phyloP scores from a whole-genome alignment of 192 early-diverging fungal species.

The Entomortierella beljakovae region DNA sequence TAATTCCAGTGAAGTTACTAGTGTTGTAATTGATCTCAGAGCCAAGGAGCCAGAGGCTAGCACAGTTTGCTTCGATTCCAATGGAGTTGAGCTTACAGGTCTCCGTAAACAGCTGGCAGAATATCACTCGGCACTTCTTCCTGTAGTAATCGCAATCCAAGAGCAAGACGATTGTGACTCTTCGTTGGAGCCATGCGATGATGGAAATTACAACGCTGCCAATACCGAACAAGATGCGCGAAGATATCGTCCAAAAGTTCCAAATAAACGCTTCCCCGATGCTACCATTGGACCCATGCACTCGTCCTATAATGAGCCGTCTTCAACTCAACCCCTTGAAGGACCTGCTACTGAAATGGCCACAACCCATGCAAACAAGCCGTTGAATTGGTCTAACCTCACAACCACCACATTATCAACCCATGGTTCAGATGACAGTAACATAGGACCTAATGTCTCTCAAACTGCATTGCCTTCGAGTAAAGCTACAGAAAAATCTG shows the following conservation, averaged over 20 bases:
- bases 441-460: not conserved
- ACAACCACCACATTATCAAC: not conserved
- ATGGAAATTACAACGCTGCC: not conserved
- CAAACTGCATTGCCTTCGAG: not conserved
- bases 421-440: not conserved
- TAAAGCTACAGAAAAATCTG: not conserved
- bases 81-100: conserved; percentile 17
- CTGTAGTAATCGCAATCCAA: conserved; percentile 33
- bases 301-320: not conserved
- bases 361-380: not conserved
- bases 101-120: conserved; percentile 45
- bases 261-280: not conserved
- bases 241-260: not conserved
- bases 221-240: not conserved
- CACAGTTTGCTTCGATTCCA: not conserved
- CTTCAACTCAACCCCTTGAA: not conserved
- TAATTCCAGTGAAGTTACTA: not conserved
- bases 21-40: too few species aligned
- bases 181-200: not conserved
- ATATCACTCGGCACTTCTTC: conserved; percentile 32
- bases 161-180: conserved; percentile 3
- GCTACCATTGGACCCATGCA: not conserved
- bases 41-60: not conserved
- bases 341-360: not conserved
- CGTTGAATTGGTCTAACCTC: conserved; percentile 18